A percentile compares a stretch with the other conserved stretches of the same genome.
Evolutionary conservation across 208 protist genomes (phyloP).

Genomic region (Herpetomonas tarakana): DNA sequence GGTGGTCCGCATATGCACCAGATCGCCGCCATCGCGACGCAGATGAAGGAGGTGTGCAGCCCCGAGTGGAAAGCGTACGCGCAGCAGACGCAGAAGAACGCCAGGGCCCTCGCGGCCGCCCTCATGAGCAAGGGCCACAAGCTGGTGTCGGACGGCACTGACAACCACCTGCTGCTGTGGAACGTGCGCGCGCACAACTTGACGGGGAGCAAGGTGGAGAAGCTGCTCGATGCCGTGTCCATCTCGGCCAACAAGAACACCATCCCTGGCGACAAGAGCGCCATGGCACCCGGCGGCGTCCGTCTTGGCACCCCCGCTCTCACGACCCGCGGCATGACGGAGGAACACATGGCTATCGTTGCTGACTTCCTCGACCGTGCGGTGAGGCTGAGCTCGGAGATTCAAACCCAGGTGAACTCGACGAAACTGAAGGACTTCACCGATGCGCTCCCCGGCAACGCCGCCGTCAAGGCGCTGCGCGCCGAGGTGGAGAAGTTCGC

Average conservation of each 20-base stretch:
- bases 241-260: conserved; percentile 98
- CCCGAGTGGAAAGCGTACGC: conserved; percentile 95
- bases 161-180: conserved; percentile 98
- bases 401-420: conserved; percentile 52
- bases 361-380: conserved; percentile 90
- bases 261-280: conserved; percentile 94
- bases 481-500: conserved; percentile 85
- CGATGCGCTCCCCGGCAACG: conserved; percentile 32
- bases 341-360: conserved; percentile 89
- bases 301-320: conserved; percentile 95
- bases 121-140: conserved; percentile 87
- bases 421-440: conserved; percentile 81
- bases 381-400: conserved; percentile 70
- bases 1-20: conserved; percentile 98
- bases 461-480: conserved; percentile 49
- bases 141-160: conserved; percentile 95
- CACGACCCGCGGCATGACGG: conserved; percentile 94
- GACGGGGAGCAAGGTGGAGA: conserved; percentile 97
- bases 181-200: conserved; percentile 94
- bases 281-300: conserved; percentile 92
- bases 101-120: conserved; percentile 65
- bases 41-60: conserved; percentile 93
- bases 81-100: conserved; percentile 91
- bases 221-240: conserved; percentile 85
- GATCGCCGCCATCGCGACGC: conserved; percentile 96